Evolutionary conservation across 108 stramenopile genomes (phyloP), one percentile per base, ranked within the genome.

Genomic region (Bacterosira constricta): DNA sequence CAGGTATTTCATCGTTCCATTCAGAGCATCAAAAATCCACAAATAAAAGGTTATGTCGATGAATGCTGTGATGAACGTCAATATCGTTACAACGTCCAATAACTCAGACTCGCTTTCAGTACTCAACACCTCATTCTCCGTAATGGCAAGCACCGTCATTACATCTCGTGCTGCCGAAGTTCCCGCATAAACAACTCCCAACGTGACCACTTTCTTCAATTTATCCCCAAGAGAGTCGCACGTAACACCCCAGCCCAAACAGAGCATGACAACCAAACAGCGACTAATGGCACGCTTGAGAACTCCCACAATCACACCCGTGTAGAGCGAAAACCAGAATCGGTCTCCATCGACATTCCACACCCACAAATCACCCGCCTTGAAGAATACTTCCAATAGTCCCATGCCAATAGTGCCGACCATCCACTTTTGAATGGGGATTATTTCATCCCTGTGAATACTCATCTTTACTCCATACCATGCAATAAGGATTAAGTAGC

Each of bases 21-120:
- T 90, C 46, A 95, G 49, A 12, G 90, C 85, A 66, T 92, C 88
- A 58, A 95, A 84, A 54, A 90, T 92, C 94, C 91, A 95, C 54
- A 95, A 52, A 71, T 88, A 86, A 61, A 90, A 95, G 8, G 80
- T 82, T 7, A 92, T 88, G 60, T 91, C 91, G 38, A 95, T 70
- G 5, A 75, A 63, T 27, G 83, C 77, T 5, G 83, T 68, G 11
- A 84, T 80, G 29, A 95, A 81, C 17, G 86, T 77, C 46, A 95
- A 79, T 41, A 95, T 75, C 13, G 86, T 79, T 4, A 89, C 86
- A 39, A 91, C 61, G 66, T 92, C 90, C 57, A 91, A 77, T 10
- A 95, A 41, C 50, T 95, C 88, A 17, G 67, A 71, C 57, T 91
- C 94, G 69, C 82, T 80, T 11, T 86, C 63, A 3, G 79, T 34